A percentile compares a stretch with the other conserved stretches of the same genome.
Conservation (phyloP, 108 stramenopile species). For the Cylindrotheca fusiformis region DNA sequence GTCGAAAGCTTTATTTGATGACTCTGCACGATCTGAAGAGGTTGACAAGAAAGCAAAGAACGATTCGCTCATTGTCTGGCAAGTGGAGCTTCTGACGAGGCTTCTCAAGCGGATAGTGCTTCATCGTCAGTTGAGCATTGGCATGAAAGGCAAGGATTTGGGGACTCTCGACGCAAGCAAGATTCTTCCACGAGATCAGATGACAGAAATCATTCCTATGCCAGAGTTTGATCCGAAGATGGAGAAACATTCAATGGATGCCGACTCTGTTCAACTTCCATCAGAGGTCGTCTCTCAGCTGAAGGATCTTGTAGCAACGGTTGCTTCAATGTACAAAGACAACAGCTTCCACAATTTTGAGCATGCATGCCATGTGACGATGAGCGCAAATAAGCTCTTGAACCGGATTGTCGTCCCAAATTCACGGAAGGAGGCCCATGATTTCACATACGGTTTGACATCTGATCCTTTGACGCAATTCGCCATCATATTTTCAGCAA, state of each 20-base stretch:
- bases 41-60: too few relatives aligned
- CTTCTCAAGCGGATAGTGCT: slow-evolving; percentile 22
- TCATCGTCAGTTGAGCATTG: background rate
- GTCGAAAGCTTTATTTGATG: too few relatives aligned
- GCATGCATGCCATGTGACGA: slow-evolving; percentile 22
- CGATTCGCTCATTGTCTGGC: background rate
- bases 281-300: slow-evolving; percentile 7
- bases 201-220: slow-evolving; percentile 25
- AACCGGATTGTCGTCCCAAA: slow-evolving; percentile 6
- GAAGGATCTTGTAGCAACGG: background rate
- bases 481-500: slow-evolving; percentile 3
- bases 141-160: background rate
- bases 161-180: background rate
- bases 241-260: background rate
- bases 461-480: slow-evolving; percentile 8
- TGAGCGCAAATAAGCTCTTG: slow-evolving; percentile 16
- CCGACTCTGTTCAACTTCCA: slow-evolving; percentile 2
- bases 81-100: slow-evolving; percentile 16
- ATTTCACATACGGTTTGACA: background rate
- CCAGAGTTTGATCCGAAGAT: slow-evolving; percentile 14
- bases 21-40: too few relatives aligned
- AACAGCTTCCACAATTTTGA: slow-evolving; percentile 28
- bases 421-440: background rate
- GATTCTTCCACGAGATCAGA: slow-evolving; percentile 9
- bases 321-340: slow-evolving; percentile 5